Percentiles rank a stretch among this genome's conserved stretches.
phyloP scores from a whole-genome alignment of 2,329 filamentous ascomycete species.

The Teratosphaeria pseudoeucalypti region DNA sequence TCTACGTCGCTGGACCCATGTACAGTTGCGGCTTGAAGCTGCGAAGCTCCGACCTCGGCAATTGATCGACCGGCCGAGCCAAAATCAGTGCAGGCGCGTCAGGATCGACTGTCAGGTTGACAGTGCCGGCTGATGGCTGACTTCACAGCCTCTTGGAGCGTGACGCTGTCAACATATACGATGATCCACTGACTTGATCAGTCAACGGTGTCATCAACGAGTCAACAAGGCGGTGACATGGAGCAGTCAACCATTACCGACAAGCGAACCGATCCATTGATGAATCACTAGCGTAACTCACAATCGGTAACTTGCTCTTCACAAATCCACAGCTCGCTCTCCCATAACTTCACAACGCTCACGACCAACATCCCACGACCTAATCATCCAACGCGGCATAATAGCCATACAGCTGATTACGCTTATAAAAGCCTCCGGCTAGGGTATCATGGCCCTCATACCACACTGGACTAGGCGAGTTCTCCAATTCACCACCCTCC shows the following conservation, averaged over 20 bases:
- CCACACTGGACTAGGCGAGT: conserved; percentile 24
- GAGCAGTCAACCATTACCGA: too few relatives aligned
- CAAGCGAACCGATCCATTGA: too few relatives aligned
- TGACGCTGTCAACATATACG: too few relatives aligned
- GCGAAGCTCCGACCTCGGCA: background rate
- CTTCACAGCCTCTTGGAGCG: too few relatives aligned
- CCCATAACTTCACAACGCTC: background rate
- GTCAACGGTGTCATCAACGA: too few relatives aligned
- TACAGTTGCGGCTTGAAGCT: background rate
- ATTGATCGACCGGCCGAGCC: background rate
- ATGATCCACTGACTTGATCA: too few relatives aligned
- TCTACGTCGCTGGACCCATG: background rate
- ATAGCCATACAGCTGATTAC: conserved; percentile 2
- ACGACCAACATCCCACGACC: background rate
- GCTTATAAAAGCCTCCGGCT: conserved; percentile 3
- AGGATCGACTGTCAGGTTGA: background rate
- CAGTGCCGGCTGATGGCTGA: too few relatives aligned
- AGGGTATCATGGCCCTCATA: conserved; percentile 3
- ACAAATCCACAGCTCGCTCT: background rate
- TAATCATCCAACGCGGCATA: conserved; percentile 1
- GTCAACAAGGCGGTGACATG: too few relatives aligned
- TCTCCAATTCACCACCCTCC: conserved; percentile 10
- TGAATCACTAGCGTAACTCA: too few relatives aligned
- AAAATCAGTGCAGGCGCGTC: background rate
- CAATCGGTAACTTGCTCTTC: too few relatives aligned